Conservation (phyloP, 176 grass and related monocot genomes). For the Carex myosuroides region DNA sequence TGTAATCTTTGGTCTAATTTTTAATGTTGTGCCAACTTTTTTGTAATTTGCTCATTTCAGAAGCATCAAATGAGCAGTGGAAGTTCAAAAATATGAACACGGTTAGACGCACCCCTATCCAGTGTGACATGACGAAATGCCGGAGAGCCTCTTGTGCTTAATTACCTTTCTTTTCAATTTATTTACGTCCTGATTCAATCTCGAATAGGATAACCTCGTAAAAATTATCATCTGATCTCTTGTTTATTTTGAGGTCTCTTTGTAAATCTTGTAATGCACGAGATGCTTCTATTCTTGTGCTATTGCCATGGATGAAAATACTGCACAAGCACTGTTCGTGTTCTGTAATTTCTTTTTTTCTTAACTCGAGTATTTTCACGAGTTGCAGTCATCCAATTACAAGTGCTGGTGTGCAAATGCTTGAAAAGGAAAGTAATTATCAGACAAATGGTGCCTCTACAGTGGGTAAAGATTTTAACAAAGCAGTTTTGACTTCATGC, state of each 20-base stretch:
- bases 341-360: background rate
- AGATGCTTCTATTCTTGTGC: background rate
- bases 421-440: background rate
- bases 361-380: background rate
- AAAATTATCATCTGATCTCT: background rate
- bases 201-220: background rate
- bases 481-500: too few species aligned
- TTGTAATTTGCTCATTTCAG: slow-evolving; percentile 10
- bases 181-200: slow-evolving; percentile 2
- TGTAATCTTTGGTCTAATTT: background rate
- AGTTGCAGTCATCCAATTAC: background rate
- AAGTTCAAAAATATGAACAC: slow-evolving; percentile 17
- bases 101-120: background rate
- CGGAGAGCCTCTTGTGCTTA: slow-evolving; percentile 23
- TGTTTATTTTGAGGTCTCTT: background rate
- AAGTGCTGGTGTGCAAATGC: background rate
- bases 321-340: background rate
- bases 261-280: background rate
- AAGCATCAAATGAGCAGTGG: background rate
- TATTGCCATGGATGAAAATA: background rate
- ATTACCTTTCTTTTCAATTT: background rate
- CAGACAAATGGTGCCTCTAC: background rate
- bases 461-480: too few species aligned
- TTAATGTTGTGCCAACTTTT: background rate
- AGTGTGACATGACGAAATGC: background rate